These are phyloP conservation scores for Aspergillus sclerotialis DNA, from an alignment of 2,329 filamentous ascomycete genomes.

Conservation along the genomic window DNA sequence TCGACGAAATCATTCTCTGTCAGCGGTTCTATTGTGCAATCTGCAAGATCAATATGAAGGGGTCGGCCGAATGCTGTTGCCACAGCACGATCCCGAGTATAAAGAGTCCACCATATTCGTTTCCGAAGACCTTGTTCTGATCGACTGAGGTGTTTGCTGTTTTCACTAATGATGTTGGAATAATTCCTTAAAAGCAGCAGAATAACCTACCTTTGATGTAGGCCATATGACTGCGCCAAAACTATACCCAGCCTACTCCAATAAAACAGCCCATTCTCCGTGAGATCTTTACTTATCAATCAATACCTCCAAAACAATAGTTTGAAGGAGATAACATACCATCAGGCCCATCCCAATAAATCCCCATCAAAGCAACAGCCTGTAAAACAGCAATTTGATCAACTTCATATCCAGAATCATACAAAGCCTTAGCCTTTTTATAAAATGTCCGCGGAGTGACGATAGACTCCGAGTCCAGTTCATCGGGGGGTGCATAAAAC, in stretches of 20 bases:
- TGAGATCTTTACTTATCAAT: constrained; percentile 6
- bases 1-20: constrained; percentile 7
- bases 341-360: constrained; percentile 10
- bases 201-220: constrained; percentile 5
- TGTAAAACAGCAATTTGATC: constrained; percentile 4
- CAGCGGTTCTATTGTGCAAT: constrained; percentile 6
- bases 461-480: neutral
- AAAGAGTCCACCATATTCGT: constrained; percentile 11
- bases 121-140: constrained; percentile 5
- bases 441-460: constrained; percentile 6
- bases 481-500: neutral
- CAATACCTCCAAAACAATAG: constrained; percentile 1
- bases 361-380: constrained; percentile 6
- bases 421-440: constrained; percentile 9
- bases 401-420: constrained; percentile 8
- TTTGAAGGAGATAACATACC: constrained; percentile 3
- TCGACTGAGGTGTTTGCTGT: constrained; percentile 1
- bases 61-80: constrained; percentile 11
- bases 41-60: constrained; percentile 6
- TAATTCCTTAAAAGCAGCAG: neutral
- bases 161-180: constrained; percentile 5
- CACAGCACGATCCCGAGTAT: constrained; percentile 9
- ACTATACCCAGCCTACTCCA: constrained; percentile 11
- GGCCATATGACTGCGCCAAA: constrained; percentile 6
- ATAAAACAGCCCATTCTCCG: constrained; percentile 10